Conservation (phyloP, 2,329 filamentous ascomycete species). For the Pseudocercospora musae region DNA sequence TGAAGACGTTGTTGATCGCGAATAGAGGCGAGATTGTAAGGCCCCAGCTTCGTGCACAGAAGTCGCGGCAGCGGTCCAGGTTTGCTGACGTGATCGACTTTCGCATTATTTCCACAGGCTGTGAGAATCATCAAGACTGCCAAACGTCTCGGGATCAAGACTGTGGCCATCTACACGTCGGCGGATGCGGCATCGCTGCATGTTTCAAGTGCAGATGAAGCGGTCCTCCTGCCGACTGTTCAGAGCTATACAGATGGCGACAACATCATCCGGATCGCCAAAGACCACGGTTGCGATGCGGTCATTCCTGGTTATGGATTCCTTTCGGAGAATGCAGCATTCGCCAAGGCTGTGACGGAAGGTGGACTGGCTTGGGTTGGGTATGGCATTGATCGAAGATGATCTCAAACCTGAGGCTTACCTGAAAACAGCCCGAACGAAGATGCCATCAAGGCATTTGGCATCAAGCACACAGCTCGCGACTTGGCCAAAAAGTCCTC, state of each 20-base stretch:
- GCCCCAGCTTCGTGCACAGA: neutral
- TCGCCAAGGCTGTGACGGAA: constrained; percentile 52
- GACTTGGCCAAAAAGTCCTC: constrained; percentile 51
- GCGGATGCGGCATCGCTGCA: constrained; percentile 55
- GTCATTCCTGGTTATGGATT: constrained; percentile 68
- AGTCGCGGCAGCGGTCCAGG: neutral
- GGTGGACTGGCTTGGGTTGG: constrained; percentile 60
- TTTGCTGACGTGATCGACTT: neutral
- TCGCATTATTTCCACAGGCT: constrained; percentile 22
- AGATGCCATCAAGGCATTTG: constrained; percentile 43
- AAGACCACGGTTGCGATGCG: constrained; percentile 50
- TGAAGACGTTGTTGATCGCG: constrained; percentile 55
- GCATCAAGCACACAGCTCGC: constrained; percentile 58
- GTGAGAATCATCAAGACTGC: constrained; percentile 53
- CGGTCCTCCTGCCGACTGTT: constrained; percentile 49
- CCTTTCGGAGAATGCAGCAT: constrained; percentile 61
- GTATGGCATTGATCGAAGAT: constrained; percentile 49
- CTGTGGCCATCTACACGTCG: constrained; percentile 57
- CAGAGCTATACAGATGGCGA: constrained; percentile 51
- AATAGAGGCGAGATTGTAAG: constrained; percentile 57
- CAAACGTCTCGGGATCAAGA: constrained; percentile 49
- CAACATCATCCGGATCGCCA: constrained; percentile 52
- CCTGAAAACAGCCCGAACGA: constrained; percentile 16
- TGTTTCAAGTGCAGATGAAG: constrained; percentile 53
- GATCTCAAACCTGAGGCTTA: too few species aligned